Percentiles rank a stretch among this genome's conserved stretches.
These are phyloP conservation scores for Verticillium nonalfalfae DNA, from an alignment of 2,329 filamentous ascomycete genomes.

Conservation along the genomic window DNA sequence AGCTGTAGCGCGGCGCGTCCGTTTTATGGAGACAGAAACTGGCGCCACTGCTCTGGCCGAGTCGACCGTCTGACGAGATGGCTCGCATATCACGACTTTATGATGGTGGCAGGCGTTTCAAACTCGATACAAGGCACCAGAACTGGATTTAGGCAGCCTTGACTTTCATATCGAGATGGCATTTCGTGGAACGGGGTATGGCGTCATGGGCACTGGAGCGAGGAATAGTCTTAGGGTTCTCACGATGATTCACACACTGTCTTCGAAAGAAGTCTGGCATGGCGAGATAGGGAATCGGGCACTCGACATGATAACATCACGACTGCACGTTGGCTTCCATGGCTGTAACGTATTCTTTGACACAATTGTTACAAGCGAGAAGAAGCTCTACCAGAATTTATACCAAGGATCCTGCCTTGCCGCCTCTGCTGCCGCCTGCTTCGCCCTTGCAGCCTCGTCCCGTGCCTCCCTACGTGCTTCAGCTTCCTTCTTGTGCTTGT, in stretches of 20 bases:
- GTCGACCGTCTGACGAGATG: neutral
- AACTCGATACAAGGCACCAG: neutral
- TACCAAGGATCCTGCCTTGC: conserved; percentile 40
- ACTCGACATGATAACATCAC: neutral
- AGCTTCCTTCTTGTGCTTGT: conserved; percentile 33
- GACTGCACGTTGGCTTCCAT: neutral
- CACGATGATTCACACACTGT: neutral
- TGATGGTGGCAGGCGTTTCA: neutral
- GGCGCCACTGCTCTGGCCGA: conserved; percentile 6
- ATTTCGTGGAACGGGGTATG: neutral
- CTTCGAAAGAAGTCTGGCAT: neutral
- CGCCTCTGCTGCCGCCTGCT: conserved; percentile 25
- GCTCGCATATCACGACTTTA: neutral
- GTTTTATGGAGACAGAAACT: conserved; percentile 32
- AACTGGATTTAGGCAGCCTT: neutral
- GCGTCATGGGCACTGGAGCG: neutral
- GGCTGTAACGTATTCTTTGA: conserved; percentile 9
- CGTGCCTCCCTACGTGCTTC: conserved; percentile 27
- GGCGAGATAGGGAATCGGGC: neutral
- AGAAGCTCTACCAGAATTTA: conserved; percentile 44
- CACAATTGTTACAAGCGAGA: neutral
- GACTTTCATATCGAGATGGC: neutral
- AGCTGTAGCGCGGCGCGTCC: conserved; percentile 25
- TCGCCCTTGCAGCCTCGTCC: conserved; percentile 13
- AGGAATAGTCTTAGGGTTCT: neutral